These are phyloP conservation scores for Cercophora sp. DNA, from an alignment of 495 filamentous ascomycete genomes.

Conservation along the genomic window DNA sequence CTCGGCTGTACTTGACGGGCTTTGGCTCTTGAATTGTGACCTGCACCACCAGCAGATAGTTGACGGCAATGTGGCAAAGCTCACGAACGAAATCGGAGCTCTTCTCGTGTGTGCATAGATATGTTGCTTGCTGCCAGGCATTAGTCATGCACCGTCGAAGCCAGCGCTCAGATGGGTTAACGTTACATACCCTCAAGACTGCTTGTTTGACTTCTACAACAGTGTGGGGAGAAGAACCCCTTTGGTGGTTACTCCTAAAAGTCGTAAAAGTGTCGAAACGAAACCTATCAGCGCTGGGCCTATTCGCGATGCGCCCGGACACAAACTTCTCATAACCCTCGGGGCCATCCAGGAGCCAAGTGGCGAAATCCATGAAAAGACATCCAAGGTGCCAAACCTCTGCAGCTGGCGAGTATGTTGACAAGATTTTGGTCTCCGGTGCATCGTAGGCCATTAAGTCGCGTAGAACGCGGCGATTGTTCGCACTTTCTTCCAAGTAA, in stretches of 20 bases:
- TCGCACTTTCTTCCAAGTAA: background rate
- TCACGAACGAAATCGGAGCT: background rate
- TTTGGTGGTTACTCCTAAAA: background rate
- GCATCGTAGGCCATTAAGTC: conserved; percentile 2
- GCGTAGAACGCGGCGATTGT: background rate
- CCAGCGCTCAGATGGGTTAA: background rate
- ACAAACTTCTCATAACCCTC: conserved; percentile 1
- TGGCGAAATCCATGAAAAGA: conserved; percentile 5
- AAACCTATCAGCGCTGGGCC: background rate
- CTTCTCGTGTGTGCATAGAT: background rate
- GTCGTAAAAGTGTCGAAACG: conserved; percentile 3
- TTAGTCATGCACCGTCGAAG: too few species aligned
- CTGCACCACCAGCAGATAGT: conserved; percentile 7
- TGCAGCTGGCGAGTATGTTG: conserved; percentile 1
- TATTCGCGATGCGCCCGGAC: background rate
- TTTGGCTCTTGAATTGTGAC: background rate
- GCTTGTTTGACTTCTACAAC: background rate
- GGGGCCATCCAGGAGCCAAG: background rate
- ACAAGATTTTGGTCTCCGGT: conserved; percentile 3
- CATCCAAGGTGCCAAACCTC: conserved; percentile 5
- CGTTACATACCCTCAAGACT: background rate
- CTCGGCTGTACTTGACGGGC: background rate
- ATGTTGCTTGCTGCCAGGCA: background rate
- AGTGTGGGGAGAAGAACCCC: background rate
- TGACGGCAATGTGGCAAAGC: conserved; percentile 5